These are phyloP conservation scores for Pseudisothecium myosuroides DNA, from an alignment of 225 moss, liverwort and hornwort genomes.

Conservation along the genomic window DNA sequence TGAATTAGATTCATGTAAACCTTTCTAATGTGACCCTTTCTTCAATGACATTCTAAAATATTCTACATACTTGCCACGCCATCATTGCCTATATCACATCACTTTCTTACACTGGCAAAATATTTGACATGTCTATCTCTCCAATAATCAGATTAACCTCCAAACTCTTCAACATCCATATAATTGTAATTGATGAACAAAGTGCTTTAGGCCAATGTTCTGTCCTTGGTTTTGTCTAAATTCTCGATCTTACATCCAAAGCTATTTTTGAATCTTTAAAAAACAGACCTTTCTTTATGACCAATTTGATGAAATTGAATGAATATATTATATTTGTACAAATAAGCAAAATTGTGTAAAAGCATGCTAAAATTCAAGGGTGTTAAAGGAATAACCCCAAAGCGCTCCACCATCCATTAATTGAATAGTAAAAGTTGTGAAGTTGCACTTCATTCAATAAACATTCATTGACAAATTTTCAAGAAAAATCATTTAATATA, in stretches of 20 bases:
- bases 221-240: too few species aligned
- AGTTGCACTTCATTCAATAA: too few species aligned
- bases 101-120: not conserved
- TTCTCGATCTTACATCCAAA: not conserved
- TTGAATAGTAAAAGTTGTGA: not conserved
- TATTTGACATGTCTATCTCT: not conserved
- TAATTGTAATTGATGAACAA: not conserved
- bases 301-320: not conserved
- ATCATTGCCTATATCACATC: not conserved
- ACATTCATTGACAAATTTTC: rapidly evolving
- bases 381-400: rapidly evolving
- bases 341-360: not conserved
- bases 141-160: not conserved
- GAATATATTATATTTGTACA: not conserved
- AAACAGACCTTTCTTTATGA: not conserved
- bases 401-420: not conserved
- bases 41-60: not conserved
- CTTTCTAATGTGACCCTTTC: rapidly evolving
- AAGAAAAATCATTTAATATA: not conserved
- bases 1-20: not conserved
- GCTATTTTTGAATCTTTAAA: not conserved
- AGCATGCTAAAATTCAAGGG: rapidly evolving
- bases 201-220: not conserved
- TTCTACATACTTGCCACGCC: not conserved
- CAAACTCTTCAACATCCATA: not conserved